Percentiles rank a stretch among this genome's conserved stretches.
Evolutionary conservation across 495 filamentous ascomycete genomes (phyloP).

Genomic region (Elaphomyces granulatus): DNA sequence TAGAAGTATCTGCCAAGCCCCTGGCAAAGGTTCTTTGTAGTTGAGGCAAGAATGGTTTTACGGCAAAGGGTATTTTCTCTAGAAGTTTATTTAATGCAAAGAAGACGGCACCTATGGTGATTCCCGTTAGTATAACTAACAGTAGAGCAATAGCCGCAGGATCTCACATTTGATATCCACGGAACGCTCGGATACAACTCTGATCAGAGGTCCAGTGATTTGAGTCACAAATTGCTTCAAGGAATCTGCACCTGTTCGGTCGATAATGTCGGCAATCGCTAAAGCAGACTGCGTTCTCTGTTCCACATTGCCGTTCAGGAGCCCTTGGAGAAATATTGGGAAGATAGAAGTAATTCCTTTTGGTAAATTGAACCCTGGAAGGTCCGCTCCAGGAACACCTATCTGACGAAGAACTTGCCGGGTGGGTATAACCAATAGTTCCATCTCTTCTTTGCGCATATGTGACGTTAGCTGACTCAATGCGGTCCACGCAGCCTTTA

Average conservation of each 20-base stretch:
- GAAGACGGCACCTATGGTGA: conserved; percentile 66
- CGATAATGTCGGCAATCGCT: conserved; percentile 89
- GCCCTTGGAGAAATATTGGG: conserved; percentile 92
- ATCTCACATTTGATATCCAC: conserved; percentile 68
- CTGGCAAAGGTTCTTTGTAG: conserved; percentile 94
- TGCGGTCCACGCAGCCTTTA: conserved; percentile 86
- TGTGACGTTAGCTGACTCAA: conserved; percentile 74
- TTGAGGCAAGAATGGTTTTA: conserved; percentile 95
- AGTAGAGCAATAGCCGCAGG: neutral
- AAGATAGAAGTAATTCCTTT: conserved; percentile 96
- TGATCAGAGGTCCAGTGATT: conserved; percentile 92
- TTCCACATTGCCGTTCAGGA: conserved; percentile 88
- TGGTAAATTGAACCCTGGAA: conserved; percentile 81
- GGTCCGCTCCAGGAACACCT: conserved; percentile 68
- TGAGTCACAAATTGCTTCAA: conserved; percentile 91
- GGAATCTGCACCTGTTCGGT: conserved; percentile 68
- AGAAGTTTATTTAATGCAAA: conserved; percentile 88
- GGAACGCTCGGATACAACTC: conserved; percentile 90
- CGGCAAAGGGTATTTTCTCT: conserved; percentile 88
- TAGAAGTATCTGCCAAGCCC: conserved; percentile 82
- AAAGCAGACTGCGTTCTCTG: conserved; percentile 85
- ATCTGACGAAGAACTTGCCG: conserved; percentile 73
- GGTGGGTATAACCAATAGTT: conserved; percentile 75
- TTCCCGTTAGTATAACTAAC: conserved; percentile 3
- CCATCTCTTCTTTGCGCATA: conserved; percentile 97